phyloP scores from a whole-genome alignment of 257 asterid species.

The Solanum neorickii region DNA sequence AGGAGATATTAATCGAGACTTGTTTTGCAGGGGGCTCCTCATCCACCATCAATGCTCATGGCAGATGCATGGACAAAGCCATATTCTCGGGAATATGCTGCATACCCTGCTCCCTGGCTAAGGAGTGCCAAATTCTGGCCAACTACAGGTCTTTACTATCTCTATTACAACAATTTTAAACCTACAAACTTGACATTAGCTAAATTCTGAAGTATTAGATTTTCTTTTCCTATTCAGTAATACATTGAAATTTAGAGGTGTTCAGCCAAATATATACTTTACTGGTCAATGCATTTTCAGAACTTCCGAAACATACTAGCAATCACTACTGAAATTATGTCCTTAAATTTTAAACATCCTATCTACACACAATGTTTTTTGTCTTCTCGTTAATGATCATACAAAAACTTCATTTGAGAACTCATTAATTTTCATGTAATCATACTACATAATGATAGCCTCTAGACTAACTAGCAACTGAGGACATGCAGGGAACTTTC shows the following conservation, averaged over 20 bases:
- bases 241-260: background rate
- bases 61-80: conserved; percentile 95
- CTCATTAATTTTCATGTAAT: background rate
- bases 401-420: background rate
- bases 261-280: background rate
- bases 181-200: background rate
- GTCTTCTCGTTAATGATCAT: background rate
- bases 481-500: background rate
- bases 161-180: background rate
- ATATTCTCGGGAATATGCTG: conserved; percentile 92
- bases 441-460: background rate
- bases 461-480: background rate
- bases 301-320: background rate
- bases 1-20: conserved; percentile 7
- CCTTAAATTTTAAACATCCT: background rate
- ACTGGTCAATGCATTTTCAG: background rate
- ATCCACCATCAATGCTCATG: conserved; percentile 95
- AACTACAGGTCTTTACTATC: conserved; percentile 46
- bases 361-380: background rate
- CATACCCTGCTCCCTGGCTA: conserved; percentile 96
- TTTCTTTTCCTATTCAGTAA: background rate
- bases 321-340: background rate
- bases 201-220: background rate
- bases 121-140: conserved; percentile 97
- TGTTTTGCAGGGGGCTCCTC: conserved; percentile 79